phyloP scores from a whole-genome alignment of 1,284 basidiomycete genomes.

The Naganishia albida region DNA sequence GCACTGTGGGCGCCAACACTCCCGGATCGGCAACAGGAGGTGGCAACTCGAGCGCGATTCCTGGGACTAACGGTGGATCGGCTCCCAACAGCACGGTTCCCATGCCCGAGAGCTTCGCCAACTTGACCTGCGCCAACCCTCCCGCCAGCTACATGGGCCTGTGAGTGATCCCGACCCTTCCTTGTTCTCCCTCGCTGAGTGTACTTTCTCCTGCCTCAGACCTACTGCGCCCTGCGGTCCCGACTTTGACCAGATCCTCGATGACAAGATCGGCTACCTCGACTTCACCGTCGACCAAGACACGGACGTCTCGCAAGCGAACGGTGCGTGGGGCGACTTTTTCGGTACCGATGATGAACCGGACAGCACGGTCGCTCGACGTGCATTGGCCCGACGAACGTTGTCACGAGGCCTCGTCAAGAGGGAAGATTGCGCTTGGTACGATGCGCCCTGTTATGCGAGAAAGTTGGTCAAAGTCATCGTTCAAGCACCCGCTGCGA shows the following conservation, averaged over 20 bases:
- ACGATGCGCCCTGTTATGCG: neutral
- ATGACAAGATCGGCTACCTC: constrained; percentile 10
- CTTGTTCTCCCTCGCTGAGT: too few species aligned
- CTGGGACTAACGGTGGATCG: neutral
- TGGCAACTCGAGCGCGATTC: neutral
- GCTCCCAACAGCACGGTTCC: neutral
- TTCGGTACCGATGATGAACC: neutral
- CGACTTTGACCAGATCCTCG: constrained; percentile 8
- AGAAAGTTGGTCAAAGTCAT: neutral
- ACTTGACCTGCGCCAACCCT: constrained; percentile 13
- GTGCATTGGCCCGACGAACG: neutral
- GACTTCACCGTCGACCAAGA: constrained; percentile 3
- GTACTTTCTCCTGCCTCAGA: neutral
- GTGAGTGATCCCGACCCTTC: neutral
- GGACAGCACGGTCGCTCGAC: neutral
- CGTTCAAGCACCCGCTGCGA: neutral
- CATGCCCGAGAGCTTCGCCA: neutral
- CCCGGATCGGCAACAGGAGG: neutral
- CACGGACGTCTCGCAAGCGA: neutral
- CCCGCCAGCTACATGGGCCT: constrained; percentile 8
- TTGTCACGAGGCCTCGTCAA: neutral
- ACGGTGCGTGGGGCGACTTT: neutral
- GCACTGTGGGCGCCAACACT: neutral
- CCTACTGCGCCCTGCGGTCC: constrained; percentile 18
- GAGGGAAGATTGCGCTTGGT: constrained; percentile 1